A percentile compares a stretch with the other conserved stretches of the same genome.
phyloP scores from a whole-genome alignment of 140 eudicot species.

The Cichorium intybus region DNA sequence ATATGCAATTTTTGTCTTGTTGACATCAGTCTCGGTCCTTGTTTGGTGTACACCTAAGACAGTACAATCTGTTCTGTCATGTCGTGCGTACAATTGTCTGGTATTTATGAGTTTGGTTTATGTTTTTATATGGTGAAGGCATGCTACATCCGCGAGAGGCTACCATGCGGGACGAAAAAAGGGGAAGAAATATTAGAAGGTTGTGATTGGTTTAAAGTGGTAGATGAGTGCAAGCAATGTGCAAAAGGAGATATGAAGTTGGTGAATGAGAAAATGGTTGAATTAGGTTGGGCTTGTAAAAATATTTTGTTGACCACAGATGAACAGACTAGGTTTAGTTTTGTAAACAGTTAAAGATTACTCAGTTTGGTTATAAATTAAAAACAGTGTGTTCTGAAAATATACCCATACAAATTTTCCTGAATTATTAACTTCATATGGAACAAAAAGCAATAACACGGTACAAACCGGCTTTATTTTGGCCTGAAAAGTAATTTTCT shows the following conservation, averaged over 20 bases:
- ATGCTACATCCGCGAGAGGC: conserved; percentile 59
- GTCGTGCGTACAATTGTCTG: not conserved
- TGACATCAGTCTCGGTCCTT: not conserved
- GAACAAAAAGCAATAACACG: too few species aligned
- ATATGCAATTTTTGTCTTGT: not conserved
- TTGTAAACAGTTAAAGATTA: conserved; percentile 42
- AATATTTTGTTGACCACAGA: conserved; percentile 62
- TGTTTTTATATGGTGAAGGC: conserved; percentile 41
- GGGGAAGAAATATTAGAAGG: conserved; percentile 35
- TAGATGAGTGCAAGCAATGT: conserved; percentile 51
- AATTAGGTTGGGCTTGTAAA: conserved; percentile 71
- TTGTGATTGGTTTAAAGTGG: conserved; percentile 49
- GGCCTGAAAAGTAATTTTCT: too few species aligned
- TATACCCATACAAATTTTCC: too few species aligned
- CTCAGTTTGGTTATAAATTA: not conserved
- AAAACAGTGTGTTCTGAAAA: conserved; percentile 1
- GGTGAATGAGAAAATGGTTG: conserved; percentile 51
- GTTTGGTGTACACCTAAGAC: not conserved
- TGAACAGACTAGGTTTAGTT: conserved; percentile 77
- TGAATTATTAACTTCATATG: not conserved
- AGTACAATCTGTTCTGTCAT: not conserved
- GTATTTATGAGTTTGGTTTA: not conserved
- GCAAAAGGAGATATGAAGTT: conserved; percentile 41
- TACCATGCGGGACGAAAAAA: conserved; percentile 17
- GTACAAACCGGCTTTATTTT: too few species aligned